Conservation (phyloP, 2,329 filamentous ascomycete genomes). For the Botrytis squamosa region DNA sequence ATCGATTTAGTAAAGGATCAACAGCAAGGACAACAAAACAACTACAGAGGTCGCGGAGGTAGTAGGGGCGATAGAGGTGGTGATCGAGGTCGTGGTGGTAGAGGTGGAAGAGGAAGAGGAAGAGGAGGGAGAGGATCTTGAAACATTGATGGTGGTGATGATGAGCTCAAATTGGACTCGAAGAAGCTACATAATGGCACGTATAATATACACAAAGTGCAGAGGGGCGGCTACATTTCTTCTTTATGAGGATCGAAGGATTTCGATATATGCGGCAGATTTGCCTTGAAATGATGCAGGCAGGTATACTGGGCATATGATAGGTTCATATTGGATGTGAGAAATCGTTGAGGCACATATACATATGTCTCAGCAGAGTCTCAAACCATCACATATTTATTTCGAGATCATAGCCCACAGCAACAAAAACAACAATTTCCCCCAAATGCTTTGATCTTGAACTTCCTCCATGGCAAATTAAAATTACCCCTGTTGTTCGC, state of each 20-base stretch:
- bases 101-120: conserved; percentile 32
- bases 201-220: neutral
- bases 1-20: conserved; percentile 94
- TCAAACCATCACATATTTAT: neutral
- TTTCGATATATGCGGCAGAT: neutral
- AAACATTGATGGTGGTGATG: conserved; percentile 14
- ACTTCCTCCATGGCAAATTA: no score
- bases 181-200: conserved; percentile 11
- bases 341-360: neutral
- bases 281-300: conserved; percentile 10
- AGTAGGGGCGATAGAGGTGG: conserved; percentile 54
- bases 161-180: conserved; percentile 10
- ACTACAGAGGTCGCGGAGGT: conserved; percentile 64
- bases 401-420: neutral
- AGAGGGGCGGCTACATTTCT: neutral
- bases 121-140: conserved; percentile 29
- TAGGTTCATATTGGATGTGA: conserved; percentile 1
- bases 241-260: neutral
- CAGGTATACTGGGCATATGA: neutral
- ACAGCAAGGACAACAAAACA: conserved; percentile 47
- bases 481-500: neutral
- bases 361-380: neutral
- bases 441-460: neutral
- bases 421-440: neutral
- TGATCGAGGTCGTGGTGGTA: conserved; percentile 39